Evolutionary conservation across 331 rosid genomes (phyloP).

Genomic region (Stylosanthes scabra): DNA sequence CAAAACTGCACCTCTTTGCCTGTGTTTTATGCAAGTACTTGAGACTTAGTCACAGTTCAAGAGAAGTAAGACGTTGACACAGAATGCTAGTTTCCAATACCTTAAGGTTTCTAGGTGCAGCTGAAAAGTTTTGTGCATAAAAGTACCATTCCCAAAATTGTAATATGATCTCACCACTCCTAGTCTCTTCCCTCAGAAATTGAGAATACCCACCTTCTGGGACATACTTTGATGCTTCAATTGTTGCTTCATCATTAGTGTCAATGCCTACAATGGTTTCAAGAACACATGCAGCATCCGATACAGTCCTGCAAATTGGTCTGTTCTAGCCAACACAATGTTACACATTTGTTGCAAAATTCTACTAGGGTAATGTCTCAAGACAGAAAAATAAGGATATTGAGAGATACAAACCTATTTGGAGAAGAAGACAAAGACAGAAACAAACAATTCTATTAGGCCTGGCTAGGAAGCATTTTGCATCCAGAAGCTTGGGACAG

Average conservation of each 20-base stretch:
- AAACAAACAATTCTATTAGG: too few species aligned
- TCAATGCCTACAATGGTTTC: constrained; percentile 61
- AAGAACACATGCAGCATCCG: constrained; percentile 70
- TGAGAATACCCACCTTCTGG: constrained; percentile 68
- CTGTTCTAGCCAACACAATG: constrained; percentile 39
- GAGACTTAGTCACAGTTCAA: constrained; percentile 4
- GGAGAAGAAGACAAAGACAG: too few species aligned
- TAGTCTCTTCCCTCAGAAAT: constrained; percentile 65
- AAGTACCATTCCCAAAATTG: constrained; percentile 35
- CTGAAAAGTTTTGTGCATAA: constrained; percentile 37
- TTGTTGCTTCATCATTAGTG: constrained; percentile 53
- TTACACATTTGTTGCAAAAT: not conserved
- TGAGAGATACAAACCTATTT: too few species aligned
- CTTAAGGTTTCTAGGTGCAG: constrained; percentile 54
- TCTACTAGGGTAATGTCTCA: too few species aligned
- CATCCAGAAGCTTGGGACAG: too few species aligned
- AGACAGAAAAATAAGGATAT: too few species aligned
- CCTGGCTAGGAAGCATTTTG: too few species aligned
- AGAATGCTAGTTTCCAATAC: constrained; percentile 35
- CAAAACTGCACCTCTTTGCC: constrained; percentile 61
- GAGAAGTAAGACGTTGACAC: not conserved
- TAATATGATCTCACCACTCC: constrained; percentile 48
- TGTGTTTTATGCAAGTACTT: constrained; percentile 30
- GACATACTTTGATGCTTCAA: constrained; percentile 49
- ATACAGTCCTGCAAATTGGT: constrained; percentile 73